Evolutionary conservation across 1,284 basidiomycete species (phyloP).

Genomic region (Leucoagaricus sp.): DNA sequence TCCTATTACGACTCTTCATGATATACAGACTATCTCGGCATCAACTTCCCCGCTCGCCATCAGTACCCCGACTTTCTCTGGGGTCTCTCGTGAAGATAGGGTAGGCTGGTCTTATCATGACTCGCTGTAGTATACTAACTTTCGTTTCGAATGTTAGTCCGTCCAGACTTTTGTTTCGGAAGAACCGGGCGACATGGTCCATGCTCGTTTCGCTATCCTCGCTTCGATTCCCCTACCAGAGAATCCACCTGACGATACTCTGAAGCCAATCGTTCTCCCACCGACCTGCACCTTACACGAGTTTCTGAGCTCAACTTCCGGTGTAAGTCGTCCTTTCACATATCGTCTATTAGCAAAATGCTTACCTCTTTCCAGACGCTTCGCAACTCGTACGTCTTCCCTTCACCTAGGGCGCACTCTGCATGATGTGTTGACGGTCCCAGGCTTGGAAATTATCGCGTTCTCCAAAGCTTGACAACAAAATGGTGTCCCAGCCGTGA

Average conservation of each 20-base stretch:
- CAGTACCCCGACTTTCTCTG: neutral
- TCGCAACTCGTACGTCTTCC: slow-evolving; percentile 48
- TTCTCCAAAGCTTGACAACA: slow-evolving; percentile 66
- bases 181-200: slow-evolving; percentile 39
- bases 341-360: neutral
- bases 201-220: slow-evolving; percentile 55
- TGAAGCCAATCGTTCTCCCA: slow-evolving; percentile 68
- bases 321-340: slow-evolving; percentile 42
- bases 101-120: slow-evolving; percentile 1
- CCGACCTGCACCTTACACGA: slow-evolving; percentile 64
- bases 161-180: slow-evolving; percentile 4
- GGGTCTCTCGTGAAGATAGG: neutral
- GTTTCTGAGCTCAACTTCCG: slow-evolving; percentile 60
- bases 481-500: slow-evolving; percentile 77
- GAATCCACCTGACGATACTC: slow-evolving; percentile 59
- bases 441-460: slow-evolving; percentile 65
- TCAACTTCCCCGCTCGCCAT: neutral
- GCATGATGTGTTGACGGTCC: no score
- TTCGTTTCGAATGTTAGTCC: no score
- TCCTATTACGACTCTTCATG: neutral
- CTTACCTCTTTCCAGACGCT: slow-evolving; percentile 32
- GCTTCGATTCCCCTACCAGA: slow-evolving; percentile 60
- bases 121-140: no score
- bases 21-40: neutral
- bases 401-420: no score